Conservation (phyloP, 1,284 basidiomycete species). For the Coniophora puteana region DNA sequence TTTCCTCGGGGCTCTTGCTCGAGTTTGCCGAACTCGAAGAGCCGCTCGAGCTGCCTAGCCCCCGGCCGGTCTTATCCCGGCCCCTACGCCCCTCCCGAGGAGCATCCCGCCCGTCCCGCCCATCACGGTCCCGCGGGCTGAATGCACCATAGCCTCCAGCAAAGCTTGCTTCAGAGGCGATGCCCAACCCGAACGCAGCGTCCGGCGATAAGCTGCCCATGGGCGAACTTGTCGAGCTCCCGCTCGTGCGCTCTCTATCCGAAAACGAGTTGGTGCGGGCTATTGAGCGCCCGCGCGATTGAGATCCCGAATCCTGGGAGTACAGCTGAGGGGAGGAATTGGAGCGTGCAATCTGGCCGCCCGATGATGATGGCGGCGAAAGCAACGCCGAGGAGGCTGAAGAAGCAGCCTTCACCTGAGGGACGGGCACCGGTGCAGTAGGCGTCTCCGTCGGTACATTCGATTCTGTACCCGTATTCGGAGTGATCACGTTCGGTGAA, state of each 20-base stretch:
- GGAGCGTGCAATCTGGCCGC: slow-evolving; percentile 21
- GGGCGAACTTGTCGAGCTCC: slow-evolving; percentile 39
- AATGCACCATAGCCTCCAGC: no score
- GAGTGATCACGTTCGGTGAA: slow-evolving; percentile 26
- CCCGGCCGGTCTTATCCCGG: slow-evolving; percentile 40
- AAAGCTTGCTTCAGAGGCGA: slow-evolving; percentile 28
- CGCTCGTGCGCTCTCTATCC: slow-evolving; percentile 40
- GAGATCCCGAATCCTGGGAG: slow-evolving; percentile 21
- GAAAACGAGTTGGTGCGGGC: slow-evolving; percentile 50
- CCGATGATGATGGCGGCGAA: slow-evolving; percentile 20
- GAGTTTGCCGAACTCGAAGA: slow-evolving; percentile 28
- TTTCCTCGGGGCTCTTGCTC: slow-evolving; percentile 46
- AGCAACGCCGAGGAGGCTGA: slow-evolving; percentile 16
- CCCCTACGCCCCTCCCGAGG: slow-evolving; percentile 27
- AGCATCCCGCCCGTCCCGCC: slow-evolving; percentile 26
- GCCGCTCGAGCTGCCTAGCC: slow-evolving; percentile 38
- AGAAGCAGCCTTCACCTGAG: slow-evolving; percentile 11
- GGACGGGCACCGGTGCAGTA: slow-evolving; percentile 5
- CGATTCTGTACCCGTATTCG: slow-evolving; percentile 21
- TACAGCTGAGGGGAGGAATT: slow-evolving; percentile 23
- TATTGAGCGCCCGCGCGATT: slow-evolving; percentile 50
- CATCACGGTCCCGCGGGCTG: slow-evolving; percentile 26
- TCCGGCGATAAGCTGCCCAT: slow-evolving; percentile 63
- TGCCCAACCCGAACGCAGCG: slow-evolving; percentile 34
- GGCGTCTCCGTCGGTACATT: slow-evolving; percentile 30